Evolutionary conservation across 2,329 filamentous ascomycete species (phyloP).

Genomic region (Talaromyces sp.): DNA sequence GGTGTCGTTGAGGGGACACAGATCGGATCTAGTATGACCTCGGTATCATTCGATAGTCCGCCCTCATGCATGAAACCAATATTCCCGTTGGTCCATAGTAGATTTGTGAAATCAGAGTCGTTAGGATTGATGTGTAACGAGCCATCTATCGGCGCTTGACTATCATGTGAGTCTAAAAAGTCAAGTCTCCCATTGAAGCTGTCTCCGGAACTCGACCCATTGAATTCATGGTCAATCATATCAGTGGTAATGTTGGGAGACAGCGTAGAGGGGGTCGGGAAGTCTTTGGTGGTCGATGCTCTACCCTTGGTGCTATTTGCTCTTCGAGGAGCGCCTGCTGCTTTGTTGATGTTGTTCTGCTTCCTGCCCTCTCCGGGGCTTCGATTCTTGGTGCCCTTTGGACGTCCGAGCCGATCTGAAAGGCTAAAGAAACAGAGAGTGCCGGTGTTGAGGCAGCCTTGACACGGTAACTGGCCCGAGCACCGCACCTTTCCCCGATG

Average conservation of each 20-base stretch:
- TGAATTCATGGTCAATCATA: background rate
- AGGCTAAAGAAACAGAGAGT: conserved; percentile 12
- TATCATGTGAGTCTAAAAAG: background rate
- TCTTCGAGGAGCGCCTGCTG: background rate
- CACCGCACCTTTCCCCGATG: conserved; percentile 19
- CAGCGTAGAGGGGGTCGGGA: background rate
- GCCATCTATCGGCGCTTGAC: background rate
- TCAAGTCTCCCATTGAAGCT: background rate
- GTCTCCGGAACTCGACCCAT: background rate
- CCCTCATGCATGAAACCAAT: background rate
- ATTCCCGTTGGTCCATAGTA: background rate
- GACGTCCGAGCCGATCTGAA: conserved; percentile 14
- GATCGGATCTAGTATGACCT: background rate
- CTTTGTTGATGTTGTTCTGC: background rate
- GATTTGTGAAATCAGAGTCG: background rate
- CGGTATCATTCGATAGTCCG: background rate
- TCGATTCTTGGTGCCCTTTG: conserved; percentile 17
- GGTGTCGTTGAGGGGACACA: background rate
- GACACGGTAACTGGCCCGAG: conserved; percentile 23
- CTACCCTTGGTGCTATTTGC: background rate
- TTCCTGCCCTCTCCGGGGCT: background rate
- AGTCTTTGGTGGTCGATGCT: background rate
- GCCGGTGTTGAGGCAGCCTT: conserved; percentile 14
- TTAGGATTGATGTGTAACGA: background rate
- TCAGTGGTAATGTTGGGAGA: background rate